Percentiles rank a stretch among this genome's conserved stretches.
phyloP scores from a whole-genome alignment of 2,329 filamentous ascomycete genomes.

The Colletotrichum plurivorum region DNA sequence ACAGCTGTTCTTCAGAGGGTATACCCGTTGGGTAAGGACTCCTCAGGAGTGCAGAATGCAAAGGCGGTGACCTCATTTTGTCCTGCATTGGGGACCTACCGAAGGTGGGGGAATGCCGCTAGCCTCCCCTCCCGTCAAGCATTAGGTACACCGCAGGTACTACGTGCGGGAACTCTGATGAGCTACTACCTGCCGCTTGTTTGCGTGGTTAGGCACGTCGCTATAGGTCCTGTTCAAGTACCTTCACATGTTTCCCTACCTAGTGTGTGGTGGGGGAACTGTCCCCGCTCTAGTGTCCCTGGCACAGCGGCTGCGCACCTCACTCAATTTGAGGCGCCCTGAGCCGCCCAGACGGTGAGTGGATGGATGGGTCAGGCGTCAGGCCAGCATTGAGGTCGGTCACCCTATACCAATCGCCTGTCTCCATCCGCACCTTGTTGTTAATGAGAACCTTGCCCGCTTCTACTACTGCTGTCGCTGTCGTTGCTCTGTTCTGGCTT shows the following conservation, averaged over 20 bases:
- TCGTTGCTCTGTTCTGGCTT: too few relatives aligned
- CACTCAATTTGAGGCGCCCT: slow-evolving; percentile 25
- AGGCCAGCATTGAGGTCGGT: background rate
- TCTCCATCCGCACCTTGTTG: too few relatives aligned
- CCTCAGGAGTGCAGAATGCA: slow-evolving; percentile 19
- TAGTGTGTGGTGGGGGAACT: too few relatives aligned
- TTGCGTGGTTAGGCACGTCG: background rate
- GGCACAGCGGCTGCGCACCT: background rate
- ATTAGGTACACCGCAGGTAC: too few relatives aligned
- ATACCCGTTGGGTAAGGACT: background rate
- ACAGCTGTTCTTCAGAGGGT: slow-evolving; percentile 15
- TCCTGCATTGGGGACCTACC: slow-evolving; percentile 12
- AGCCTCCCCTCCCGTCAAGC: background rate
- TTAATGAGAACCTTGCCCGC: too few relatives aligned
- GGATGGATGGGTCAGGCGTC: background rate
- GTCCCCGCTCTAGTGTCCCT: too few relatives aligned
- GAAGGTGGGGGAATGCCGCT: slow-evolving; percentile 37
- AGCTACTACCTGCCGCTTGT: too few relatives aligned
- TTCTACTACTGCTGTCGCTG: too few relatives aligned
- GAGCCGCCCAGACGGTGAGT: background rate
- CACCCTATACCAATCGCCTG: background rate
- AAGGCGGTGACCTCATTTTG: slow-evolving; percentile 39
- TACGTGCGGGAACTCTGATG: too few relatives aligned
- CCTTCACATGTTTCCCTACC: too few relatives aligned
- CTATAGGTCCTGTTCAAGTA: too few relatives aligned